Evolutionary conservation across 2,329 filamentous ascomycete species (phyloP), one percentile per base, ranked within the genome.

Genomic region (Decorospora gaudefroyi): DNA sequence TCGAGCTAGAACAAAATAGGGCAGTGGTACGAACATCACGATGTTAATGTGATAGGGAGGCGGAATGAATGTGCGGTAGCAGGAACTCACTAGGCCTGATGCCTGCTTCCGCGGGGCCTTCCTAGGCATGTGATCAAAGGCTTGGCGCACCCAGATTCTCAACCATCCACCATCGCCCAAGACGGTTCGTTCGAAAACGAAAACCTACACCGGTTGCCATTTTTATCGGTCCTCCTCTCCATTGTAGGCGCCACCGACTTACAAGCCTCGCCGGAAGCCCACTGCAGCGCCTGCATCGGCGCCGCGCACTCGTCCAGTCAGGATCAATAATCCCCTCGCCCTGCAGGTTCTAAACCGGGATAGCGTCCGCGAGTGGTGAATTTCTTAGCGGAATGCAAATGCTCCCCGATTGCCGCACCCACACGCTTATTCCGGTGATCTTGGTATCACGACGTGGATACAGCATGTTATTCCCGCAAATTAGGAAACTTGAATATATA

Each of bases 371-470:
- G 16, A 6, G 23, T 23, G 16, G 18, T 35, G 22, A 40, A 38
- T 29, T 31, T 40, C 21, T 36, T 43, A 42, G 44, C 37, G 28
- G 31, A 32, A 34, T 46, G 28, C 19, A 16, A 38, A 47, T 48
- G 32, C 49, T 23, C 50, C 49, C 50, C 52, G 49, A 60, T 58
- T 49, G 50, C 42, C 41, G 32, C 26, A 39, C n/a, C 49, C 49
- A 51, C 33, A 42, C 37, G 31, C 27, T 48, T 34, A 31, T 42
- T 52, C 49, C 52, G 56, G 10, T 17, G 26, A 43, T 32, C 57
- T 60, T 56, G 57, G 57, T 55, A 58, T 54, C 48, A 58, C 48
- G 30, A 46, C 37, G 49, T 55, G 49, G 49, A 41, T 51, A 53
- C 49, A 34, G 17, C 13, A 38, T 33, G 18, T 55, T 53, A 48